phyloP scores from a whole-genome alignment of 441 rosid species.

The Gossypium schwendimanii region DNA sequence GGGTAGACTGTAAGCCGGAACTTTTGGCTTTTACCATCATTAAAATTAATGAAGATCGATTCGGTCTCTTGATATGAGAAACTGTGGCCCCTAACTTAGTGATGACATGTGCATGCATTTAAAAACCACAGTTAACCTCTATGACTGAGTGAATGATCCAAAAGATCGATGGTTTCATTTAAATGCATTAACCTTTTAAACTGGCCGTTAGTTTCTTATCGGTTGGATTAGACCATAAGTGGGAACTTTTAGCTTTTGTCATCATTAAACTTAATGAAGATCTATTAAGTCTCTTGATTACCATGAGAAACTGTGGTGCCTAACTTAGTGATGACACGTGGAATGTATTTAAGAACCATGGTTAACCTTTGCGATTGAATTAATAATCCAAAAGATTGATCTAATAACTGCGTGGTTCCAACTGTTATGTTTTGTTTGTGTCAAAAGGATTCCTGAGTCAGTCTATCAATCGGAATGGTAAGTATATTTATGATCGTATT shows the following conservation, averaged over 20 bases:
- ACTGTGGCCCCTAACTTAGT: slow-evolving; percentile 10
- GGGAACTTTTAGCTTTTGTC: not conserved
- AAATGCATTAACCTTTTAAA: slow-evolving; percentile 2
- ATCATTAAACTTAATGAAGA: not conserved
- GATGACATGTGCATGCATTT: not conserved
- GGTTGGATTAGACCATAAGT: slow-evolving; percentile 4
- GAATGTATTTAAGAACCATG: not conserved
- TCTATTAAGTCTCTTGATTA: not conserved
- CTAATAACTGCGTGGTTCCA: not conserved
- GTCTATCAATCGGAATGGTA: not conserved
- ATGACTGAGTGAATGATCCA: slow-evolving; percentile 1
- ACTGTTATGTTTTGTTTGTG: slow-evolving; percentile 8
- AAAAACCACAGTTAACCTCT: slow-evolving; percentile 7
- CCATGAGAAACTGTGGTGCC: not conserved
- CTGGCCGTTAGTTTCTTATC: slow-evolving; percentile 1
- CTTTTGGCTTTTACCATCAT: not conserved
- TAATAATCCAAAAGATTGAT: slow-evolving; percentile 4
- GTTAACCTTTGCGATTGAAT: slow-evolving; percentile 4
- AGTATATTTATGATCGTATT: not conserved
- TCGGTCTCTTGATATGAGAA: not conserved
- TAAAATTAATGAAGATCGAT: not conserved
- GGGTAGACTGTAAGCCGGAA: slow-evolving; percentile 1
- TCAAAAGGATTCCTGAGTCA: slow-evolving; percentile 6
- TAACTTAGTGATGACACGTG: slow-evolving; percentile 5
- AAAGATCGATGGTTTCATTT: not conserved